Percentiles rank a stretch among this genome's conserved stretches.
phyloP scores from a whole-genome alignment of 1,284 basidiomycete genomes.

The Kalmanozyma brasiliensis region DNA sequence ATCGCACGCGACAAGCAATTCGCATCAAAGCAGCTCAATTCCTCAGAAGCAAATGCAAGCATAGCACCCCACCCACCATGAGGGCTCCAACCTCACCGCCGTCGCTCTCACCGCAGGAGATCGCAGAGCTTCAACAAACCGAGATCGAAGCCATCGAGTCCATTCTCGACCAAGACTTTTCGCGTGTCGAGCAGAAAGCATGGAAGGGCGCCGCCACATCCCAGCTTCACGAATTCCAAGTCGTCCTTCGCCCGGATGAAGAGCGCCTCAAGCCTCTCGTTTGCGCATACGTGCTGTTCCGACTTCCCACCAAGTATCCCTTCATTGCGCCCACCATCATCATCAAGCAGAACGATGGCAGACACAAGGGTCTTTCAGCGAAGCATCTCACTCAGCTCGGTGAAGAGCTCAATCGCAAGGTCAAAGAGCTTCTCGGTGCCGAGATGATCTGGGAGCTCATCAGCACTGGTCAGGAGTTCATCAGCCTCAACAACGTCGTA shows the following conservation, averaged over 20 bases:
- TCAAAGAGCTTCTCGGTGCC: slow-evolving; percentile 58
- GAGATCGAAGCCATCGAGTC: slow-evolving; percentile 61
- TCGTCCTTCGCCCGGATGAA: slow-evolving; percentile 56
- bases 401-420: slow-evolving; percentile 46
- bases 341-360: slow-evolving; percentile 43
- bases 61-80: slow-evolving; percentile 13
- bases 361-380: slow-evolving; percentile 45
- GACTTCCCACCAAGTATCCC: slow-evolving; percentile 63
- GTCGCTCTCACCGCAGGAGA: slow-evolving; percentile 44
- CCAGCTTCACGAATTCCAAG: slow-evolving; percentile 52
- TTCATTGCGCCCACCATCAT: slow-evolving; percentile 49
- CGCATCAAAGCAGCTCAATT: slow-evolving; percentile 12
- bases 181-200: slow-evolving; percentile 43
- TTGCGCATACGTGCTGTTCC: slow-evolving; percentile 47
- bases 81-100: slow-evolving; percentile 10
- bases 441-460: slow-evolving; percentile 69
- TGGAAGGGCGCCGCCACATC: slow-evolving; percentile 48
- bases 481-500: slow-evolving; percentile 52
- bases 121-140: slow-evolving; percentile 55
- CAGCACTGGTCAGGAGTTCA: slow-evolving; percentile 57
- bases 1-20: neutral
- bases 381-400: slow-evolving; percentile 41
- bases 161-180: slow-evolving; percentile 61
- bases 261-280: slow-evolving; percentile 55
- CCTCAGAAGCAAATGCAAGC: slow-evolving; percentile 14